Evolutionary conservation across 371 early-diverging fungal species (phyloP).

Genomic region (Mortierella sp.): DNA sequence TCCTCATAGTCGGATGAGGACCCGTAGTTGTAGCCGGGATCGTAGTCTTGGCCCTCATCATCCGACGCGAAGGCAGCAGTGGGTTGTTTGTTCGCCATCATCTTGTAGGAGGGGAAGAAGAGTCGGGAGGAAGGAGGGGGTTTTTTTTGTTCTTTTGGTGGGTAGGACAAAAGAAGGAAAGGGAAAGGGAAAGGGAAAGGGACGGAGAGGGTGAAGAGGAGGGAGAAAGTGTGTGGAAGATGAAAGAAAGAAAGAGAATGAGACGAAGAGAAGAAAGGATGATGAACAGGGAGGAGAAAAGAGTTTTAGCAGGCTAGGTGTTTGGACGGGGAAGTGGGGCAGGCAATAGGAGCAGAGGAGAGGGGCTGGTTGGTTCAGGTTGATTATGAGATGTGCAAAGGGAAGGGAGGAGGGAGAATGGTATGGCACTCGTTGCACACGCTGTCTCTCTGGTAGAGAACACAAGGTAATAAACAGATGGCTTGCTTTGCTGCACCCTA

Average conservation of each 20-base stretch:
- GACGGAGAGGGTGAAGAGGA: background rate
- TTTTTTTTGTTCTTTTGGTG: background rate
- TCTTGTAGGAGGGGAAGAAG: conserved; percentile 13
- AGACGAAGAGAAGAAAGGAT: conserved; percentile 3
- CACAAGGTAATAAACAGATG: too few species aligned
- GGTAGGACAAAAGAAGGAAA: background rate
- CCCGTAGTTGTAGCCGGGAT: conserved; percentile 31
- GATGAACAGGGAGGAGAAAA: background rate
- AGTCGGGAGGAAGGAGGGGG: background rate
- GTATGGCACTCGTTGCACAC: background rate
- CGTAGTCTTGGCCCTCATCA: conserved; percentile 34
- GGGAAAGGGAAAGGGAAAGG: background rate
- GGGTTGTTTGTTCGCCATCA: conserved; percentile 37
- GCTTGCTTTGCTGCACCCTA: conserved; percentile 1
- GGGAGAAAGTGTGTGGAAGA: background rate
- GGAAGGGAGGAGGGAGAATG: background rate
- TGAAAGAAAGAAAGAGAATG: background rate
- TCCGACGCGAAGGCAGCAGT: conserved; percentile 24
- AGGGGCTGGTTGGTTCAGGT: background rate
- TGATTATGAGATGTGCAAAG: background rate
- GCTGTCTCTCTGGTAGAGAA: too few species aligned
- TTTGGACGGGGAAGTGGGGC: too few species aligned
- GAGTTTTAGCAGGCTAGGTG: background rate
- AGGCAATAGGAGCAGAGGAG: too few species aligned
- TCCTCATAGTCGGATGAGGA: conserved; percentile 37